Base-by-base conservation (phyloP, 306 rosid species). In the Hippophae rhamnoides region DNA sequence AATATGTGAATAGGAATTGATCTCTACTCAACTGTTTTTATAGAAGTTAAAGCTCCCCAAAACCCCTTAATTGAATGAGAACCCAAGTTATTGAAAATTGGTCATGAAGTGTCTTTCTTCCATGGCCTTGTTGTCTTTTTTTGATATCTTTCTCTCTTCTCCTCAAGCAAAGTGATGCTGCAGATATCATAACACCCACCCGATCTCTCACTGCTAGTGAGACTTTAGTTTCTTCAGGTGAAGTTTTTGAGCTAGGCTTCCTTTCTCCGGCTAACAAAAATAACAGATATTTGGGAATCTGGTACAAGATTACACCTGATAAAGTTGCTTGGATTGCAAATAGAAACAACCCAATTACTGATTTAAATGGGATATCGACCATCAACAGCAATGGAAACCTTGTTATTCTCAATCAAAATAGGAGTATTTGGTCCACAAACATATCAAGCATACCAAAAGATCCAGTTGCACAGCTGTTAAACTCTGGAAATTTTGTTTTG, bases 401-500 rank as follows among this genome's bases (percentile, higher is more conserved):
- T 11, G 67, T 79, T 7, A 72, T 77, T 57, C 54, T 80, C 7
- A 68, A 63, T 31, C 44, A 40, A 10, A 68, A 47, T 1, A 46
- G 8, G 5, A 8, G 11, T 47, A 41, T 72, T 40, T 52, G 84
- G 74, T 43, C 56, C 11, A 10, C 72, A 3, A 74, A 14, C 48
- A 2, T 63, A 48, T 2, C 41, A 6, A 69, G 23, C 47, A 12
- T 11, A 2, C 53, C 56, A 8, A 38, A 27, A 31, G 72, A 49
- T 42, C 68, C 74, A 3, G 68, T 72, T 50, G 62, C 72, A 0
- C 57, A 18, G 56, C 76, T 82, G 9, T 31, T 82, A 40, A 77
- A 71, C 38, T 8, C 69, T 0, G 79, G 79, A 8, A 79, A 74
- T 57, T 69, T 81, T 26, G 79, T 83, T 6, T 48, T 83, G 1